These are phyloP conservation scores for Talaromyces sp. DNA, from an alignment of 2,329 filamentous ascomycete genomes.

Conservation along the genomic window DNA sequence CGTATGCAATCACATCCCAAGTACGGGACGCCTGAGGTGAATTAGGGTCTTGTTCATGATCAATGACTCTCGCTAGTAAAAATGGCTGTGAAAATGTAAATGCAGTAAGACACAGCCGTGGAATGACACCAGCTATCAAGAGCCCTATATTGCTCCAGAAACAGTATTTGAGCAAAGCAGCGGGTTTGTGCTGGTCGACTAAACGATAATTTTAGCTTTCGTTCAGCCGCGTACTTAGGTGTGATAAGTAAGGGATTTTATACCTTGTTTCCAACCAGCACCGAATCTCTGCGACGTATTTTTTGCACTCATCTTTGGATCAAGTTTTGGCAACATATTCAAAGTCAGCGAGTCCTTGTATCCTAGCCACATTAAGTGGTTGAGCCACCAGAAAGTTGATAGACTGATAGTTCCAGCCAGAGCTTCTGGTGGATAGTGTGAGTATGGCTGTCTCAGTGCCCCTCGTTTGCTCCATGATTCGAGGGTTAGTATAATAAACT, in stretches of 20 bases:
- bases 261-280: neutral
- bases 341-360: conserved; percentile 40
- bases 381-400: conserved; percentile 47
- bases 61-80: conserved; percentile 35
- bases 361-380: conserved; percentile 46
- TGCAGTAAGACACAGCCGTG: conserved; percentile 32
- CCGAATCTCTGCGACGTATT: conserved; percentile 22
- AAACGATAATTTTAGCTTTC: neutral
- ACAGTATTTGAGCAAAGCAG: conserved; percentile 28
- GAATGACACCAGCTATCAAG: conserved; percentile 30
- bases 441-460: neutral
- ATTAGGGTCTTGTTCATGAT: conserved; percentile 30
- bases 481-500: neutral
- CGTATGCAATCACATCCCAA: conserved; percentile 44
- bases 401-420: neutral
- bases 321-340: conserved; percentile 43
- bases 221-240: neutral
- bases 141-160: conserved; percentile 33
- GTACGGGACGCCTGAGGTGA: conserved; percentile 26
- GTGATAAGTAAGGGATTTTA: too few relatives aligned
- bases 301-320: conserved; percentile 44
- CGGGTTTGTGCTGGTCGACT: conserved; percentile 5
- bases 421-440: neutral
- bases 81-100: conserved; percentile 39
- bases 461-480: conserved; percentile 4